A percentile compares a stretch with the other conserved stretches of the same genome.
phyloP scores from a whole-genome alignment of 305 asterid species.

The Fraxinus latifolia region DNA sequence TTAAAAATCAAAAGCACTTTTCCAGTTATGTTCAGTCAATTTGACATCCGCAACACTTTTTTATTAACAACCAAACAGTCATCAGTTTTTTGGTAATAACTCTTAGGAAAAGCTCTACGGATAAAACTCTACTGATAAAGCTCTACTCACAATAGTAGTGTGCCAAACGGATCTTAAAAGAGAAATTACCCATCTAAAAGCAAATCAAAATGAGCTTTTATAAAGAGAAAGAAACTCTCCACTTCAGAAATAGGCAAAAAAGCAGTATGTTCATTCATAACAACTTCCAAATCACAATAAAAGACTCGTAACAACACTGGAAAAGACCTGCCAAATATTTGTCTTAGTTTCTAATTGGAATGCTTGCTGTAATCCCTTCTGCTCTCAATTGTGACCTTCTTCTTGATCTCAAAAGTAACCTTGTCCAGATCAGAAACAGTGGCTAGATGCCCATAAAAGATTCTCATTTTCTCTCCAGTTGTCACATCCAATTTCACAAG shows the following conservation, averaged over 20 bases:
- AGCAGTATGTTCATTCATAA: not conserved
- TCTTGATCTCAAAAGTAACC: slow-evolving; percentile 71
- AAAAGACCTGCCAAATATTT: not conserved
- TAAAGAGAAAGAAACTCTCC: not conserved
- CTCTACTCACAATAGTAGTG: not conserved
- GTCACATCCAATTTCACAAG: slow-evolving; percentile 55
- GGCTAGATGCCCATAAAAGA: slow-evolving; percentile 78
- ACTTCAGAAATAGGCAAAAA: not conserved
- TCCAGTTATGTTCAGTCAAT: not conserved
- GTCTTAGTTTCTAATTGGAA: slow-evolving; percentile 26
- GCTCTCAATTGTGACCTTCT: slow-evolving; percentile 67
- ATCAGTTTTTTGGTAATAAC: not conserved
- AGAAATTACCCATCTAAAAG: not conserved
- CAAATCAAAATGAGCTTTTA: not conserved
- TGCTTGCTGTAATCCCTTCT: slow-evolving; percentile 38
- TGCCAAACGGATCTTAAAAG: not conserved
- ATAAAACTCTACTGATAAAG: no score
- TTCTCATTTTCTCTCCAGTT: slow-evolving; percentile 62
- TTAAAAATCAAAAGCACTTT: not conserved
- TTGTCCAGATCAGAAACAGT: slow-evolving; percentile 73
- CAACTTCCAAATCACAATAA: not conserved
- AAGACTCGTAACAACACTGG: not conserved
- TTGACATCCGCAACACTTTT: not conserved
- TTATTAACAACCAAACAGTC: not conserved
- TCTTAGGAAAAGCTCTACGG: not conserved